Evolutionary conservation across 768 basidiomycete species (phyloP), one percentile per base, ranked within the genome.

Genomic region (Bullera alba): DNA sequence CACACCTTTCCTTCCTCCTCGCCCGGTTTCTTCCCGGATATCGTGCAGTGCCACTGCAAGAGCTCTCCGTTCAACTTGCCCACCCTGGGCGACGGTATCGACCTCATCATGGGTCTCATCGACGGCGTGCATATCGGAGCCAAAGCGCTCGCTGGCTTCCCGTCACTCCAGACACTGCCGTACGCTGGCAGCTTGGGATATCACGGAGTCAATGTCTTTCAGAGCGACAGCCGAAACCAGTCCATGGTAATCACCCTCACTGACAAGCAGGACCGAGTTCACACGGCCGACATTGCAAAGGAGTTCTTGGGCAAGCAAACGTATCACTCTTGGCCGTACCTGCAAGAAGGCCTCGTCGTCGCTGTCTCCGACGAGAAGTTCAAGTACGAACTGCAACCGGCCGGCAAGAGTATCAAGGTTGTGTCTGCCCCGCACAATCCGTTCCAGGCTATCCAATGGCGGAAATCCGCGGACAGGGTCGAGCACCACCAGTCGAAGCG

Each of bases 151-250:
- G 90, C 95, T 0, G 95, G 95, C 8, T 99, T 99, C 79, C 93
- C 95, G 0, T 93, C 95, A 1, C 79, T 97, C 26, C 80, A 92
- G 54, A 95, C 92, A 0, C 78, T 97, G 6, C 87, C 86, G 0
- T 80, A 89, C 64, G 81, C 79, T 0, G 82, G 85, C 10, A 75
- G 77, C 21, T 77, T 97, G 21, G 90, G 84, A 15, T 79, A 81
- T 72, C 93, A 97, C 64, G 82, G 84, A 19, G 91, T 97, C 60
- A 95, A 91, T 66, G 83, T 97, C 12, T 93, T 97, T 70, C 87
- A 88, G 47, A 76, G 82, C 0, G 92, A 95, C 67, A 87, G 83
- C 57, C 79, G 84, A 30, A 93, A 93, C 75, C 88, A 92, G 73
- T 91, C 88, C 2, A 91, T 99, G 83, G 77, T 97, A 45, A 79